Conservation (phyloP, 2,329 filamentous ascomycete species). For the Fusarium siculi region DNA sequence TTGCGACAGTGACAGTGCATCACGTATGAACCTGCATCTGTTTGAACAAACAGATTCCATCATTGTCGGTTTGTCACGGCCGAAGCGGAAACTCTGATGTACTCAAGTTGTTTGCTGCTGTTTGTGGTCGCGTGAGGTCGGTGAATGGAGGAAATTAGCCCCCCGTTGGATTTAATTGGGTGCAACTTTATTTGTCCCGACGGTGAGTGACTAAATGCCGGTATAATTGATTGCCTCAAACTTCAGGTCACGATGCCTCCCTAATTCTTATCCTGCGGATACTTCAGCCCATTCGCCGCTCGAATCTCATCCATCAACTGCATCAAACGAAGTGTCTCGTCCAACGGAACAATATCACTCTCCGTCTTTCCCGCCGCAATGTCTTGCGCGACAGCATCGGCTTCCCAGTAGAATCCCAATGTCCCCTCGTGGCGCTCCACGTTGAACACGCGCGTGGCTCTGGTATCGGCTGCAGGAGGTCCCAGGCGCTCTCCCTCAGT, state of each 20-base stretch:
- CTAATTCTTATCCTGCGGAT: constrained; percentile 19
- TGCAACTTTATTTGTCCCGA: neutral
- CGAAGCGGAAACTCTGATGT: neutral
- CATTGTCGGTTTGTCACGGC: neutral
- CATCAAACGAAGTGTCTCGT: constrained; percentile 58
- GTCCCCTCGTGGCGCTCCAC: constrained; percentile 15
- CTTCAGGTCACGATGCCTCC: no score
- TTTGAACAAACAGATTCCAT: neutral
- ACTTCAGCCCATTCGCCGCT: constrained; percentile 1
- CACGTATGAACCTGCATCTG: no score
- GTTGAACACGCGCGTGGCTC: constrained; percentile 6
- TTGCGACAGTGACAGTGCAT: neutral
- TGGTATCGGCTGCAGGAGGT: neutral
- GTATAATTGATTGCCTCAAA: neutral
- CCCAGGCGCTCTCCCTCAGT: constrained; percentile 1
- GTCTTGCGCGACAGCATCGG: constrained; percentile 18
- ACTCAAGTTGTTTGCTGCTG: neutral
- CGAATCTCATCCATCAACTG: constrained; percentile 59
- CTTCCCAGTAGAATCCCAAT: constrained; percentile 23
- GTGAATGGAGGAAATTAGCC: neutral
- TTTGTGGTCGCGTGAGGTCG: neutral
- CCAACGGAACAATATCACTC: constrained; percentile 56
- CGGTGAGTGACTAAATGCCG: neutral
- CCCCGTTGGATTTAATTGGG: neutral
- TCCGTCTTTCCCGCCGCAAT: constrained; percentile 47